Percentiles rank a stretch among this genome's conserved stretches.
phyloP scores from a whole-genome alignment of 2,329 filamentous ascomycete genomes.

The Atkinsonella texensis region DNA sequence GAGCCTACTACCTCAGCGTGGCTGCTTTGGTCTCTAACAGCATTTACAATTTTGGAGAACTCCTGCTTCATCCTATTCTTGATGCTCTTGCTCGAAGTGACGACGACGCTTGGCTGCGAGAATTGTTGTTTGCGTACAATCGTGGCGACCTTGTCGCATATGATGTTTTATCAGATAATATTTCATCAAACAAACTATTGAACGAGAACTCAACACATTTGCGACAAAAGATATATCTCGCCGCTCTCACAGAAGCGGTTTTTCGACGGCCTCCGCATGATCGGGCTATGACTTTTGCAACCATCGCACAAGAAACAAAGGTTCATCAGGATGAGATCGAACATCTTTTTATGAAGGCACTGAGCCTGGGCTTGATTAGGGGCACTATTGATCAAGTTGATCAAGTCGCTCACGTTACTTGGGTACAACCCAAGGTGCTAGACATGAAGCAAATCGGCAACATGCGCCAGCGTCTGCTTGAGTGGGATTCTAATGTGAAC shows the following conservation, averaged over 20 bases:
- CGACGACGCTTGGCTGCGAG: conserved; percentile 75
- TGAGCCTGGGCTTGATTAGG: conserved; percentile 78
- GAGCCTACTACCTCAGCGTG: conserved; percentile 86
- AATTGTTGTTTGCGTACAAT: conserved; percentile 97
- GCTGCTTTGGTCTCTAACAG: conserved; percentile 85
- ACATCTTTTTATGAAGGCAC: conserved; percentile 97
- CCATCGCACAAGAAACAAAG: conserved; percentile 86
- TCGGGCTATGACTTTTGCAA: conserved; percentile 81
- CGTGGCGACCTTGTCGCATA: conserved; percentile 83
- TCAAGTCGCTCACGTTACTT: conserved; percentile 87
- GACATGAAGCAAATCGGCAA: conserved; percentile 91
- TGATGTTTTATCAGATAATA: conserved; percentile 69
- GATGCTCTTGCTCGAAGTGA: conserved; percentile 62
- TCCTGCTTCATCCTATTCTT: conserved; percentile 93
- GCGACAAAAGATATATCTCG: conserved; percentile 96
- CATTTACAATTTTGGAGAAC: conserved; percentile 99
- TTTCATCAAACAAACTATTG: conserved; percentile 69
- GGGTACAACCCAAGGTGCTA: conserved; percentile 97
- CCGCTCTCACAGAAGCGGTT: conserved; percentile 87
- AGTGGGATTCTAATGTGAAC: conserved; percentile 96
- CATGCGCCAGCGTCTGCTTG: conserved; percentile 76
- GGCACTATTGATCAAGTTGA: conserved; percentile 96
- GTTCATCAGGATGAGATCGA: conserved; percentile 87
- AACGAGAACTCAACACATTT: conserved; percentile 71
- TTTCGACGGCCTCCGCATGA: conserved; percentile 94